Conservation (phyloP, 108 stramenopile species). For the Skeletonema grethae region DNA sequence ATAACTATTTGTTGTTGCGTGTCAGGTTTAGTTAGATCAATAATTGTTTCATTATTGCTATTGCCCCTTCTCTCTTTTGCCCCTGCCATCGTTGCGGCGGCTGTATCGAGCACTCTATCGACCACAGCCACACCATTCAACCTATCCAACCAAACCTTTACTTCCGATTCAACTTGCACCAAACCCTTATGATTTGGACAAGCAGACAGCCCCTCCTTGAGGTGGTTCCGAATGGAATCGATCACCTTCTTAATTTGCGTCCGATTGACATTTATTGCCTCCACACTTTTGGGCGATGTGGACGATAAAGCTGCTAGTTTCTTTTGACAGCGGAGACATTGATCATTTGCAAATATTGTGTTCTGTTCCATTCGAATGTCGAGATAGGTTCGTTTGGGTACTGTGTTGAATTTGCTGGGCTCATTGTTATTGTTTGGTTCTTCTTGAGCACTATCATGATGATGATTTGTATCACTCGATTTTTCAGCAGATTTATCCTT, state of each 20-base stretch:
- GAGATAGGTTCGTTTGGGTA: constrained; percentile 30
- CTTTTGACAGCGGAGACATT: constrained; percentile 7
- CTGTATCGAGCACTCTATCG: not conserved
- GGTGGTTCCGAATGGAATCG: constrained; percentile 11
- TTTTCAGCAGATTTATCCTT: not conserved
- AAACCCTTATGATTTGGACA: constrained; percentile 39
- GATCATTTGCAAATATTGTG: constrained; percentile 34
- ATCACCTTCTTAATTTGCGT: constrained; percentile 1
- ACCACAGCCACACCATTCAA: not conserved
- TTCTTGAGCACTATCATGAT: not conserved
- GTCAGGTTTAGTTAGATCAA: not conserved
- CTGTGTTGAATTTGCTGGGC: not conserved
- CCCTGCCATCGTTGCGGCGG: not conserved
- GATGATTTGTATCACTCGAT: not conserved
- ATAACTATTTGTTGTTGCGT: not conserved
- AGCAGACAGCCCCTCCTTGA: constrained; percentile 36
- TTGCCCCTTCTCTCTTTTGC: not conserved
- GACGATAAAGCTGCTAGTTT: constrained; percentile 5
- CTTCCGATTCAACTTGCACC: constrained; percentile 9
- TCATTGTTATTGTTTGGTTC: not conserved
- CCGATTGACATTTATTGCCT: not conserved
- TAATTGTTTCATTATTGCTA: not conserved
- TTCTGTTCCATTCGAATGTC: constrained; percentile 43
- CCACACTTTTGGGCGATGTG: not conserved
- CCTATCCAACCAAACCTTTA: constrained; percentile 7